Evolutionary conservation across 352 stramenopile species (phyloP).

Genomic region (Globisporangium radiosum): DNA sequence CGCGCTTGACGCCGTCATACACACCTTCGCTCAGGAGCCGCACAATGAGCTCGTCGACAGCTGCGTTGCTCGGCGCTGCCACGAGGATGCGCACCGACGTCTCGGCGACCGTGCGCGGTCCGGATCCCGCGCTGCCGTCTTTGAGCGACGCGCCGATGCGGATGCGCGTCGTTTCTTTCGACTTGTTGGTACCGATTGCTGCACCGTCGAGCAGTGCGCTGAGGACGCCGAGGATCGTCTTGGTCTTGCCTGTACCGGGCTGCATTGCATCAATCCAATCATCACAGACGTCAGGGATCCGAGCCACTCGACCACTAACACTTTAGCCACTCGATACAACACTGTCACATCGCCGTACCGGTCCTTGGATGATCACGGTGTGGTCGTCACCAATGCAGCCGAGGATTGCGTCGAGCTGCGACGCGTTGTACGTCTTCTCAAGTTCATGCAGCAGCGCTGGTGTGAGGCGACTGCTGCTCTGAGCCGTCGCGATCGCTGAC

Average conservation of each 20-base stretch:
- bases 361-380: conserved; percentile 76
- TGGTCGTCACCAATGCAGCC: conserved; percentile 53
- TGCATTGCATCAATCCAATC: conserved; percentile 7
- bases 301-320: too few relatives aligned
- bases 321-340: too few relatives aligned
- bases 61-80: conserved; percentile 72
- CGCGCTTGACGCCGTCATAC: conserved; percentile 39
- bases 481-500: neutral
- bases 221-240: conserved; percentile 71
- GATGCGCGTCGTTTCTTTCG: conserved; percentile 55
- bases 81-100: conserved; percentile 69
- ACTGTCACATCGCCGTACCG: conserved; percentile 22
- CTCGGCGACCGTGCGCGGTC: conserved; percentile 43
- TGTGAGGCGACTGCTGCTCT: conserved; percentile 20
- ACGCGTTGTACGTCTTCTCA: conserved; percentile 60
- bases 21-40: conserved; percentile 59
- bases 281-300: too few relatives aligned
- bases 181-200: conserved; percentile 39
- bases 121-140: conserved; percentile 14
- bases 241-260: conserved; percentile 80
- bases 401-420: conserved; percentile 67
- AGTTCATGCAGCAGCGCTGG: conserved; percentile 39
- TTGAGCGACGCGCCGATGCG: conserved; percentile 64
- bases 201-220: conserved; percentile 69
- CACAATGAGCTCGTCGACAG: conserved; percentile 72